Base-by-base conservation (phyloP, 768 basidiomycete genomes). In the Amanita pallidorosea region DNA sequence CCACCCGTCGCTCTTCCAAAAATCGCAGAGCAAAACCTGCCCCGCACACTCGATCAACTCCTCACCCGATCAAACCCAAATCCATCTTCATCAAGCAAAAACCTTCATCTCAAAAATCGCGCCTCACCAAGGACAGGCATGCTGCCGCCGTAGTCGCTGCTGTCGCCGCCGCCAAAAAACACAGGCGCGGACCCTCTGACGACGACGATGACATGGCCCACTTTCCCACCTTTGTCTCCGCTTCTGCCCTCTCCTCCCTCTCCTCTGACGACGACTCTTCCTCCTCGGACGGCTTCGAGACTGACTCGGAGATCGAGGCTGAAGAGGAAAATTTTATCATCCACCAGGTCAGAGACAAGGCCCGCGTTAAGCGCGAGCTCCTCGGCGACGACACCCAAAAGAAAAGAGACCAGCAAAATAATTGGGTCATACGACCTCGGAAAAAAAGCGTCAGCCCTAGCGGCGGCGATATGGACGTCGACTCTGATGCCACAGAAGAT, bases 211-310 rank as follows among this genome's bases (percentile, higher is more conserved):
- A 48, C 49, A 18, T 29, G 13, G 29, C 13, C 41, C 69, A 65
- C 45, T 80, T 82, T 61, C 84, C 84, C 11, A 85, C 81, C 20
- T 85, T 86, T 61, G 70, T 86, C 23, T 77, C 81, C 25, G 83
- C 83, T 18, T 79, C 80, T 27, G 79, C 68, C 2, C 57, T 79
- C 36, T 74, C 78, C 7, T 74, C 74, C 6, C 67, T 70, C 23
- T 70, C 74, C 22, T 72, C 74, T 45, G 81, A 76, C 20, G 70
- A 75, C 35, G 74, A 65, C 45, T 70, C 67, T 8, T 74, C 75
- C 11, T 68, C 70, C 17, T 72, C 75, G 2, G 75, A 74, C 44
- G 74, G 73, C 43, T 78, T 77, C 51, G 67, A 64, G 42, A 73
- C 75, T 44, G 81, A 81, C 56, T 75, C 76, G 25, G 75, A 74